Evolutionary conservation across 305 asterid genomes (phyloP).

Genomic region (Ilex paraguariensis): DNA sequence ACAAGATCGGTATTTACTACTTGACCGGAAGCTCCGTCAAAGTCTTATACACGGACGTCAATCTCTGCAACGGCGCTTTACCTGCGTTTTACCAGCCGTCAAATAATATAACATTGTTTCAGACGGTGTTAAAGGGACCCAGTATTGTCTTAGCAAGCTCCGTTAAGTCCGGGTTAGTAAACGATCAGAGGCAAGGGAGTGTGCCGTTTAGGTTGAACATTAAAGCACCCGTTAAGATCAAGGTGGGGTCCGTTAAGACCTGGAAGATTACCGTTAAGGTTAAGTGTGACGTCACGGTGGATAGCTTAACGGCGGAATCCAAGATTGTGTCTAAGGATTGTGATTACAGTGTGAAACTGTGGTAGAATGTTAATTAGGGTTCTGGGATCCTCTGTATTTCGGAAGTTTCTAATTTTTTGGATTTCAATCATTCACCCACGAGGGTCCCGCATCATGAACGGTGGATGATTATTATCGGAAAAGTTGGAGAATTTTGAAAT

Average conservation of each 20-base stretch:
- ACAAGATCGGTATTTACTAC: conserved; percentile 58
- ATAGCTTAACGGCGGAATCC: conserved; percentile 36
- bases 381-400: not conserved
- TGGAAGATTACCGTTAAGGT: conserved; percentile 60
- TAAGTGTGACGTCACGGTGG: conserved; percentile 55
- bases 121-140: conserved; percentile 34
- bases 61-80: conserved; percentile 41
- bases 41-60: conserved; percentile 38
- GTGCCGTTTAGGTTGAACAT: conserved; percentile 44
- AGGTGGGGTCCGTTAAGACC: conserved; percentile 61
- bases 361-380: conserved; percentile 22
- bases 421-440: no score
- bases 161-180: conserved; percentile 31
- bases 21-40: conserved; percentile 31
- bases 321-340: conserved; percentile 50
- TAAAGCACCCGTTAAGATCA: conserved; percentile 52
- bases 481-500: no score
- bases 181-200: conserved; percentile 26
- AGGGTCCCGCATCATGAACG: no score
- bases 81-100: conserved; percentile 58
- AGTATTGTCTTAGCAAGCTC: conserved; percentile 33
- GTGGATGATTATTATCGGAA: no score
- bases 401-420: not conserved
- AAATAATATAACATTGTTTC: conserved; percentile 52
- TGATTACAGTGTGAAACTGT: conserved; percentile 52